Evolutionary conservation across 179 eudicot genomes (phyloP).

Genomic region (Silene coronaria): DNA sequence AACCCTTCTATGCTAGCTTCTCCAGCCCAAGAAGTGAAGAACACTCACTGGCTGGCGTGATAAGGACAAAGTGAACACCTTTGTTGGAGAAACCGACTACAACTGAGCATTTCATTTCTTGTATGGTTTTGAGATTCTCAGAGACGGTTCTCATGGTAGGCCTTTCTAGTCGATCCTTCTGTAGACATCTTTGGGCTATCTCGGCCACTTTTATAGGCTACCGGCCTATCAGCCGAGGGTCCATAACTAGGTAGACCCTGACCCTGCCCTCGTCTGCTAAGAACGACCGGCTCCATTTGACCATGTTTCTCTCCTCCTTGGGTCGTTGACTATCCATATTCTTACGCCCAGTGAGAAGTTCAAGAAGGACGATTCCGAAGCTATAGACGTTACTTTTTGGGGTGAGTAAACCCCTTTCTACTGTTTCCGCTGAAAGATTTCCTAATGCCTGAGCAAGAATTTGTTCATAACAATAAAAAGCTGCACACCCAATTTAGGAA

Average conservation of each 20-base stretch:
- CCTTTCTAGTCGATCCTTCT: conserved; percentile 80
- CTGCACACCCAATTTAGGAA: neutral
- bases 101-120: conserved; percentile 65
- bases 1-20: conserved; percentile 79
- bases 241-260: conserved; percentile 79
- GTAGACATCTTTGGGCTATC: conserved; percentile 78
- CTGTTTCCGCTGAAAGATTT: conserved; percentile 71
- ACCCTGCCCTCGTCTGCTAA: conserved; percentile 74
- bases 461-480: neutral
- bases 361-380: conserved; percentile 83
- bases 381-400: conserved; percentile 95
- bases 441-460: conserved; percentile 53
- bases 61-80: conserved; percentile 25
- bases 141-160: conserved; percentile 83
- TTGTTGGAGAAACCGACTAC: conserved; percentile 40
- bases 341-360: conserved; percentile 78
- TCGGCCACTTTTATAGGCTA: conserved; percentile 77
- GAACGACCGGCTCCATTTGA: conserved; percentile 83
- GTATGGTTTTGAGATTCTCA: conserved; percentile 59
- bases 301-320: conserved; percentile 81
- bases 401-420: conserved; percentile 76
- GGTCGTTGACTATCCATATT: conserved; percentile 61
- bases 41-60: conserved; percentile 49
- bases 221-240: conserved; percentile 80
- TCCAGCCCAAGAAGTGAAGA: conserved; percentile 46